A percentile compares a stretch with the other conserved stretches of the same genome.
These are phyloP conservation scores for Globisporangium rhizosaccharum DNA, from an alignment of 352 stramenopile species.

Conservation along the genomic window DNA sequence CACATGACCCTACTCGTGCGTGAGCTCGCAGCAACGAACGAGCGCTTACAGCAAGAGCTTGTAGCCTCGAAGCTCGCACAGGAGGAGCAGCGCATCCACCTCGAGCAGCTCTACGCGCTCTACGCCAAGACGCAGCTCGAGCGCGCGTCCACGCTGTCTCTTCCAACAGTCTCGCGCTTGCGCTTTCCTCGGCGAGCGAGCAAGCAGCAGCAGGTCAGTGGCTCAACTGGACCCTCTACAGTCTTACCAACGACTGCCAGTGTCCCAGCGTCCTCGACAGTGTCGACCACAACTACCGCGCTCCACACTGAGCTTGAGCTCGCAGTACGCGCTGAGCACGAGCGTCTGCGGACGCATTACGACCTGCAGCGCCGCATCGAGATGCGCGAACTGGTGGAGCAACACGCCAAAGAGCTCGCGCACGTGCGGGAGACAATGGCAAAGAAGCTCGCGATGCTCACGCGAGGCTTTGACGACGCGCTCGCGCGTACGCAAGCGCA, in stretches of 20 bases:
- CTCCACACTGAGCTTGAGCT: slow-evolving; percentile 45
- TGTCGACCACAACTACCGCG: slow-evolving; percentile 15
- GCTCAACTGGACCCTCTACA: too few species aligned
- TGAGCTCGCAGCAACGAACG: slow-evolving; percentile 34
- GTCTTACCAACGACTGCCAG: too few species aligned
- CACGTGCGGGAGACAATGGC: slow-evolving; percentile 18
- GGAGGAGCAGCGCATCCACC: slow-evolving; percentile 54
- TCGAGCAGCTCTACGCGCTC: slow-evolving; percentile 56
- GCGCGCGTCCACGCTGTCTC: slow-evolving; percentile 22
- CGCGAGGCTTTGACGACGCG: slow-evolving; percentile 28
- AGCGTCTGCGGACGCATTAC: slow-evolving; percentile 36
- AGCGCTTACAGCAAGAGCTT: slow-evolving; percentile 41
- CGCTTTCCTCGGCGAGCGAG: slow-evolving; percentile 18
- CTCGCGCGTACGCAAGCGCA: background rate
- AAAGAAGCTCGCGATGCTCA: slow-evolving; percentile 58
- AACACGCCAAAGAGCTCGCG: slow-evolving; percentile 20
- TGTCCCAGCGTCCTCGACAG: background rate
- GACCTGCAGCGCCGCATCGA: slow-evolving; percentile 25
- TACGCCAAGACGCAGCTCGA: slow-evolving; percentile 44
- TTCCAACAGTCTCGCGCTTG: slow-evolving; percentile 28
- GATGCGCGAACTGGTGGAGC: slow-evolving; percentile 19
- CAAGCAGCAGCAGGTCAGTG: too few species aligned
- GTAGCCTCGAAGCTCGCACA: slow-evolving; percentile 44
- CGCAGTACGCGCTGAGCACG: slow-evolving; percentile 35
- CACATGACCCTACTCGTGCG: slow-evolving; percentile 34